A percentile compares a stretch with the other conserved stretches of the same genome.
Conservation (phyloP, 2,329 filamentous ascomycete genomes). For the Phaeosphaeria sp. region DNA sequence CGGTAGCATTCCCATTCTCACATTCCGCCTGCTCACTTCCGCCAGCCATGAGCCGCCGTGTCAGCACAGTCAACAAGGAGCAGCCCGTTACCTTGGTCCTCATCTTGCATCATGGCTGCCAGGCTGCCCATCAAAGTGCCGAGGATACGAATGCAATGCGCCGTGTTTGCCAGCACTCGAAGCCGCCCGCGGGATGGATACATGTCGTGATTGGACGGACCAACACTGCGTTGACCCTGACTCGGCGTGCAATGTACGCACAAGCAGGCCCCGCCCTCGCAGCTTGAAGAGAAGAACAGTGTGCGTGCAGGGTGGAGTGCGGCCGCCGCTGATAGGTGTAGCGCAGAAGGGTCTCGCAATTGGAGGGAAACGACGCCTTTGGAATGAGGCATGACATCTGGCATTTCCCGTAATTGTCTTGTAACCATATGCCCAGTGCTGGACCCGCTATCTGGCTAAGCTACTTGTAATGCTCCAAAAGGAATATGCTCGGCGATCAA, state of each 20-base stretch:
- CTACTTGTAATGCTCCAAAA: conserved; percentile 27
- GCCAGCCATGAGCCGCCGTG: conserved; percentile 14
- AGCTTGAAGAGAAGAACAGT: not conserved
- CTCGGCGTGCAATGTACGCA: conserved; percentile 10
- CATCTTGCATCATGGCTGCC: conserved; percentile 27
- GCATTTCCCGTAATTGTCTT: conserved; percentile 30
- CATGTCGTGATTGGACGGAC: not conserved
- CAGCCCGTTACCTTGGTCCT: conserved; percentile 27
- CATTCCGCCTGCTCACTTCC: conserved; percentile 1
- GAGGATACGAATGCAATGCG: not conserved
- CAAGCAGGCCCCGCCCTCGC: conserved; percentile 2
- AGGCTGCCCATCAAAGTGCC: conserved; percentile 6
- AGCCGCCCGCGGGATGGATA: not conserved
- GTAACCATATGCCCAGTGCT: conserved; percentile 19
- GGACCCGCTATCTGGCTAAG: conserved; percentile 35
- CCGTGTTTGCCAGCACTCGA: not conserved
- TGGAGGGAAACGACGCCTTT: not conserved
- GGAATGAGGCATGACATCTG: conserved; percentile 9
- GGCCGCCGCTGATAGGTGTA: conserved; percentile 34
- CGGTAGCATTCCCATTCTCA: conserved; percentile 10
- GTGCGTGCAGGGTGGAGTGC: conserved; percentile 19
- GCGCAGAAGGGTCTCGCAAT: conserved; percentile 12
- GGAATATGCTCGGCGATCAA: conserved; percentile 47
- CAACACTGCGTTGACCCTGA: conserved; percentile 2
- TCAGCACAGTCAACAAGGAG: conserved; percentile 17